These are phyloP conservation scores for Nicotiana benthamiana DNA, from an alignment of 257 asterid genomes.

Conservation along the genomic window DNA sequence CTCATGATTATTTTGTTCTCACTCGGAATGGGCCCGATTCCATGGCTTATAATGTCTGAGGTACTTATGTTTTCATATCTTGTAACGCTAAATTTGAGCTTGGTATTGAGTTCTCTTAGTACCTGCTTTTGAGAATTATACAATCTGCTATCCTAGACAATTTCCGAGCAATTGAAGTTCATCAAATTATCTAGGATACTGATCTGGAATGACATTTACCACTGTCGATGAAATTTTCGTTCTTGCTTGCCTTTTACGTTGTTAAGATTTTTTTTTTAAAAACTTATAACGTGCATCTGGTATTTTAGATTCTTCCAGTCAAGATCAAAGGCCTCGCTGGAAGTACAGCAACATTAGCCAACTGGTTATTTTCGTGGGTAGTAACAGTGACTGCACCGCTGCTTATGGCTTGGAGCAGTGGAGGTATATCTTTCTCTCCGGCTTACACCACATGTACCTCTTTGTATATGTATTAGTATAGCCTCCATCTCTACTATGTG, in stretches of 20 bases:
- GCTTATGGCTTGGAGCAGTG: conserved; percentile 71
- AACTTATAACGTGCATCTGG: not conserved
- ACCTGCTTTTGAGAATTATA: not conserved
- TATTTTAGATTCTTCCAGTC: conserved; percentile 67
- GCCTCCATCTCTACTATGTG: not conserved
- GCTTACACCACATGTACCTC: not conserved
- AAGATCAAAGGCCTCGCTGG: conserved; percentile 87
- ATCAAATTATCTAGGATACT: not conserved
- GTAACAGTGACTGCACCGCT: conserved; percentile 67
- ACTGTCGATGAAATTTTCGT: not conserved
- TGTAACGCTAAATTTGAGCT: not conserved
- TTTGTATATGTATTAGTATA: not conserved
- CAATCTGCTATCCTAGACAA: not conserved
- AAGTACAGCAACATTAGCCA: conserved; percentile 70
- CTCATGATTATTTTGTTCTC: conserved; percentile 65
- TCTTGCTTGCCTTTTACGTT: not conserved
- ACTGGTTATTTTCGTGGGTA: conserved; percentile 72
- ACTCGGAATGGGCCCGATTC: conserved; percentile 92
- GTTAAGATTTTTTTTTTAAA: not conserved
- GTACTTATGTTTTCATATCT: conserved; percentile 18
- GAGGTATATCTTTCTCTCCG: conserved; percentile 41
- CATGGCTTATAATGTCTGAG: conserved; percentile 99
- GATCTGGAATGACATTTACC: not conserved
- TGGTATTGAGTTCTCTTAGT: not conserved
- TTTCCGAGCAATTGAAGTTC: not conserved